These are phyloP conservation scores for Ilex asprella DNA, from an alignment of 257 asterid genomes.

Conservation along the genomic window DNA sequence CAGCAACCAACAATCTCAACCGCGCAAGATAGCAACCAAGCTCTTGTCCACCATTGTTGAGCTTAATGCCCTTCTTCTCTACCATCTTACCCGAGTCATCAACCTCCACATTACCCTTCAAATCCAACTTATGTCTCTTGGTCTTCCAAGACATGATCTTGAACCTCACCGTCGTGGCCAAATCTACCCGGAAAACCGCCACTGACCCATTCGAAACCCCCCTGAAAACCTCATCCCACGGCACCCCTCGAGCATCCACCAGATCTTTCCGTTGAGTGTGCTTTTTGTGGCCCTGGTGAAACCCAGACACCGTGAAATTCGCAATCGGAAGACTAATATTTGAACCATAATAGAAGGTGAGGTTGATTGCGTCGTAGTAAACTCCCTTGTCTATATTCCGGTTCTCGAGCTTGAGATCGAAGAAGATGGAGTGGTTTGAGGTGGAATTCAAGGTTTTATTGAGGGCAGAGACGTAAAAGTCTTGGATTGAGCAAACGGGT, in stretches of 20 bases:
- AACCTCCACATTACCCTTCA: slow-evolving; percentile 7
- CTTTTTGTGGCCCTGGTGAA: slow-evolving; percentile 17
- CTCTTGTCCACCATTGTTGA: background rate
- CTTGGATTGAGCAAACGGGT: slow-evolving; percentile 12
- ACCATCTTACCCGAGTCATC: slow-evolving; percentile 10
- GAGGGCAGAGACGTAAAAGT: slow-evolving; percentile 15
- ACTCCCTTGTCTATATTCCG: slow-evolving; percentile 17
- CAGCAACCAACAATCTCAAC: background rate
- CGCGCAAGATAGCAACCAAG: background rate
- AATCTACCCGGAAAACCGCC: slow-evolving; percentile 13
- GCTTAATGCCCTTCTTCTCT: background rate
- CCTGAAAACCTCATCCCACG: slow-evolving; percentile 20
- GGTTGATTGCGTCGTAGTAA: slow-evolving; percentile 7
- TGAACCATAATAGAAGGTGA: slow-evolving; percentile 17
- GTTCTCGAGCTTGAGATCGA: slow-evolving; percentile 21
- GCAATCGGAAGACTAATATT: slow-evolving; percentile 11
- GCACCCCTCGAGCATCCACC: slow-evolving; percentile 15
- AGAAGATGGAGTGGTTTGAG: slow-evolving; percentile 15
- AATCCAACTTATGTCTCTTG: slow-evolving; percentile 12
- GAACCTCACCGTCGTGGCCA: slow-evolving; percentile 14
- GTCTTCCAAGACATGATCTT: slow-evolving; percentile 8
- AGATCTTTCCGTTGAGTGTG: slow-evolving; percentile 8
- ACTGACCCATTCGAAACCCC: slow-evolving; percentile 9
- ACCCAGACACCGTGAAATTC: slow-evolving; percentile 4
- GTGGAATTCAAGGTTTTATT: slow-evolving; percentile 2